Base-by-base conservation (phyloP, 805 yeast species). In the Candida nemodendra region DNA sequence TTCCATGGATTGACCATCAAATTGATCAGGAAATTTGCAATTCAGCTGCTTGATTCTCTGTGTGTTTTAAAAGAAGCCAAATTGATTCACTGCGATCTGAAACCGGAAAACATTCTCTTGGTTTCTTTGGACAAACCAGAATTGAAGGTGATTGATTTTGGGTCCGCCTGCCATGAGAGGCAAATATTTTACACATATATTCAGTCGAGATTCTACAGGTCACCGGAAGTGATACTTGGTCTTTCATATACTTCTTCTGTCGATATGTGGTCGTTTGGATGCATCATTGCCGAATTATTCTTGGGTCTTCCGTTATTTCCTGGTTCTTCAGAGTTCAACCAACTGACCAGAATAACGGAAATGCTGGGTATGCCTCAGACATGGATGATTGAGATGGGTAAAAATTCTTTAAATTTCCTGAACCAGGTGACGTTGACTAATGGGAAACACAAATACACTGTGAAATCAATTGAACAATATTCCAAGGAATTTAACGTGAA, bases 301-400 rank as follows among this genome's bases (percentile, higher is more conserved):
- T 52, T 91, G 35, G 99, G 99, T 1, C 70, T 91, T 39, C 99
- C 99, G 1, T 71, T 91, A 49, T 88, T 91, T 53, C 97, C 99
- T 0, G 99, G 99, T 3, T 75, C 89, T 3, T 85, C 96, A 0
- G 99, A 93, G 61, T 93, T 81, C 61, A 89, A 91, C 57, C 97
- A 91, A 62, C 66, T 95, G 30, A 71, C 78, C 44, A 79, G 96
- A 49, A 89, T 93, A 26, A 78, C 83, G 3, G 82, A 83, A 29
- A 84, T 89, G 69, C 61, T 91, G 42, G 96, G 95, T 0, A 61
- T 69, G 45, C 99, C 99, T 17, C 97, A 96, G 9, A 67, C 82
- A 17, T 95, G 96, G 87, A 93, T 93, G 99, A 71, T 91, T 48
- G 97, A 91, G 47, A 88, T 86, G 79, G 99, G 98, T 18, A 83